Evolutionary conservation across 2,329 filamentous ascomycete species (phyloP).

Genomic region (Talaromyces sp.): DNA sequence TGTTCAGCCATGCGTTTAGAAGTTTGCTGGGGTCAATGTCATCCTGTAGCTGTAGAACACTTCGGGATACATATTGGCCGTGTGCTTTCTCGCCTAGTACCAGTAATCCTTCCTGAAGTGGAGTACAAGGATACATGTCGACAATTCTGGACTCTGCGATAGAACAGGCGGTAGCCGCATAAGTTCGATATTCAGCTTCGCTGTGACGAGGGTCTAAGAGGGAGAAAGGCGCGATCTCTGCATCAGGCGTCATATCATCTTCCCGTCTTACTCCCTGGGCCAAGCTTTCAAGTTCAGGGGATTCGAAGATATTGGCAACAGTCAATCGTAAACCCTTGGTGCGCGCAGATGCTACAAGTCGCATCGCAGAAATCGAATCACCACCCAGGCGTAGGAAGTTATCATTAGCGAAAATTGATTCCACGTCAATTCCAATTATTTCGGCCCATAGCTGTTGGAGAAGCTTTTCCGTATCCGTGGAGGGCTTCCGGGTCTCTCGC

Average conservation of each 20-base stretch:
- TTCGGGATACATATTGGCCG: slow-evolving; percentile 26
- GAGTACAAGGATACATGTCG: slow-evolving; percentile 41
- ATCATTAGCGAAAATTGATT: slow-evolving; percentile 25
- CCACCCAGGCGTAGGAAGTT: slow-evolving; percentile 33
- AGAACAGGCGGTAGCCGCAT: slow-evolving; percentile 11
- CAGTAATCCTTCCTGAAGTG: slow-evolving; percentile 47
- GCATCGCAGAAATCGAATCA: slow-evolving; percentile 27
- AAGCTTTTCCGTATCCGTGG: slow-evolving; percentile 20
- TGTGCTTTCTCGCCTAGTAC: slow-evolving; percentile 47
- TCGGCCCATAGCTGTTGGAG: slow-evolving; percentile 26
- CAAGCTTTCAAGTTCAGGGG: slow-evolving; percentile 7
- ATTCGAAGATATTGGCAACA: slow-evolving; percentile 12
- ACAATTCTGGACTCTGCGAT: neutral
- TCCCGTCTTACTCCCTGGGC: neutral
- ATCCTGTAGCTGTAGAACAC: slow-evolving; percentile 1
- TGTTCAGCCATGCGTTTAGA: neutral
- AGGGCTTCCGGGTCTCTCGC: neutral
- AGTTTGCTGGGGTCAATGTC: neutral
- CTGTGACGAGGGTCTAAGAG: neutral
- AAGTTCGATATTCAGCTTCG: slow-evolving; percentile 5
- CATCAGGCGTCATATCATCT: neutral
- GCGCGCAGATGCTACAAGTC: slow-evolving; percentile 21
- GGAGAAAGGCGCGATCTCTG: slow-evolving; percentile 5
- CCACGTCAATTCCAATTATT: slow-evolving; percentile 23
- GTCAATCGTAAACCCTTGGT: slow-evolving; percentile 11